Evolutionary conservation across 306 rosid genomes (phyloP), one percentile per base, ranked within the genome.

Genomic region (Delonix regia): DNA sequence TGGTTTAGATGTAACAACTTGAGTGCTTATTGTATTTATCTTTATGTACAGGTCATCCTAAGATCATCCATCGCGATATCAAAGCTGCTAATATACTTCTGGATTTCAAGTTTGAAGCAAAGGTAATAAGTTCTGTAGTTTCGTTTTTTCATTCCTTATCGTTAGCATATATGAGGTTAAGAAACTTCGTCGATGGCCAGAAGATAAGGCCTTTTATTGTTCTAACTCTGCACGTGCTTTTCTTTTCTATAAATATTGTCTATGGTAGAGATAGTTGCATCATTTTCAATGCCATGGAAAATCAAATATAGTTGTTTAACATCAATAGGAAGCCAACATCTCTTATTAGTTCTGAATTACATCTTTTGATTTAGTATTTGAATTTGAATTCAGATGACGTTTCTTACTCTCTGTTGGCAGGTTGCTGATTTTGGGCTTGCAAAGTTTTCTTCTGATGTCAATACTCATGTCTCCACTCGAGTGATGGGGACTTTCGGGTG

Each of bases 401-500:
- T 63, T 74, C 34, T 66, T 39, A 19, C 12, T 49, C 24, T 49
- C 14, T 62, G 45, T 61, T 57, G 76, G 28, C 91, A 95, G 99
- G 99, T 95, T 81, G 94, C 99, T 1, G 99, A 95, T 82, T 95
- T 95, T 75, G 98, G 98, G 77, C 99, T 95, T 65, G 99, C 99
- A 7, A 95, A 91, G 85, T 47, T 95, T 73, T 64, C 97, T 76
- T 87, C 92, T 55, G 99, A 95, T 77, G 18, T 86, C 78, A 91
- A 95, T 60, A 95, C 99, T 47, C 99, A 95, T 74, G 94, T 95
- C 52, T 95, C 99, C 80, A 95, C 99, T 42, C 88, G 98, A 79
- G 99, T 95, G 84, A 95, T 95, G 99, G 99, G 99, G 56, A 95
- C 98, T 75, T 95, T 95, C 69, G 99, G 99, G 99, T 95, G 86